Base-by-base conservation (phyloP, 2,329 filamentous ascomycete genomes). In the Orbilia quercus region DNA sequence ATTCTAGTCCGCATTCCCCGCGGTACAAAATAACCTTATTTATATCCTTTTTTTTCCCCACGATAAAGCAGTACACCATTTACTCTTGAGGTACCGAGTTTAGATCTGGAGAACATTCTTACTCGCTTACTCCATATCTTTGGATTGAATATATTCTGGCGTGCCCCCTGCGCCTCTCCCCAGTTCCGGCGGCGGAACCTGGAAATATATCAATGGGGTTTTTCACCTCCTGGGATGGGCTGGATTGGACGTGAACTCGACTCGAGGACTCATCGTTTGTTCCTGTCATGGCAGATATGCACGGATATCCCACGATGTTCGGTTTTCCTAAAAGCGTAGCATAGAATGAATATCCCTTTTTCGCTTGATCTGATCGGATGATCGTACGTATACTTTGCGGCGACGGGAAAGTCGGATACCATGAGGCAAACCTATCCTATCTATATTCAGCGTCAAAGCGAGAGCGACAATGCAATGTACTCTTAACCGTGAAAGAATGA, bases 341-440 rank as follows among this genome's bases (percentile, higher is more conserved):
- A 69, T 42, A 45, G 28, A 69, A 62, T 28, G 55, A 50, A 20
- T n/a, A 69, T 69, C 64, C 47, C 47, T 55, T 25, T 45, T 20
- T 67, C 47, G 53, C 31, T 38, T 48, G 38, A 31, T 31, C 38
- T 23, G 25, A 28, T 57, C 2, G 28, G 34, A 31, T 28, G 51
- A 67, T 67, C 60, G 42, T 42, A 45, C 63, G 45, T 51, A 67
- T 36, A 45, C 63, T 36, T 53, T 40, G 63, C 59, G 63, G 63
- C 63, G 63, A 67, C 54, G 53, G 63, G 54, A 53, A 34, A 45
- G 50, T 44, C 55, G 44, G 22, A 53, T 45, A 14, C 23, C 7
- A 11, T 44, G 53, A n/a, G 67, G 67, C 59, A 72, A 65, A 72
- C 67, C 18, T 11, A 72, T 45, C 59, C 67, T 44, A 42, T 36